phyloP scores from a whole-genome alignment of 768 basidiomycete genomes.

The Antrodiella citrinella region DNA sequence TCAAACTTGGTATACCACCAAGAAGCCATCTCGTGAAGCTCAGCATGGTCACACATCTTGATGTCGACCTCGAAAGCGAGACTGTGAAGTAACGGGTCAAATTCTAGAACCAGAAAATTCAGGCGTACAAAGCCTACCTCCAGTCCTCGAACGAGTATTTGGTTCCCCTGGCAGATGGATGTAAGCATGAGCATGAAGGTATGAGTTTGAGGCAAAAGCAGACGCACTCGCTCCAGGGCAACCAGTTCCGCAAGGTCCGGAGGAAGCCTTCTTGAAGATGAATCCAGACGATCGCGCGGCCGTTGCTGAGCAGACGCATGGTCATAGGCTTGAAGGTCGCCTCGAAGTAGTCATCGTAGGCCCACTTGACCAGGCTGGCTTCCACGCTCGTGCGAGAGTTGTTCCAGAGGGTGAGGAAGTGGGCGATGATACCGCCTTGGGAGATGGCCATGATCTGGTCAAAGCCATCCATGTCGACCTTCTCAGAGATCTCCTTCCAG shows the following conservation, averaged over 20 bases:
- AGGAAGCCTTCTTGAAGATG: slow-evolving; percentile 10
- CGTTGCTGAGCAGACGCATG: slow-evolving; percentile 15
- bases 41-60: slow-evolving; percentile 10
- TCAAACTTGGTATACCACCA: slow-evolving; percentile 2
- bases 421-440: slow-evolving; percentile 17
- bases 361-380: slow-evolving; percentile 6
- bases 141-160: slow-evolving; percentile 4
- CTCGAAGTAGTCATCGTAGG: slow-evolving; percentile 11
- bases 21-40: not conserved
- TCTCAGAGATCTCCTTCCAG: slow-evolving; percentile 11
- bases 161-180: not conserved
- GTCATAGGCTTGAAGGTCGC: slow-evolving; percentile 15
- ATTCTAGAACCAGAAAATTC: not conserved
- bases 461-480: slow-evolving; percentile 15
- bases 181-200: not conserved
- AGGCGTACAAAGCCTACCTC: not conserved
- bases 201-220: not conserved
- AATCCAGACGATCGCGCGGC: slow-evolving; percentile 16
- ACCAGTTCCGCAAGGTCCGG: slow-evolving; percentile 5
- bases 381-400: slow-evolving; percentile 1
- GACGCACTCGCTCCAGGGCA: slow-evolving; percentile 7
- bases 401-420: slow-evolving; percentile 12
- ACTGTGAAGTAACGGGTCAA: slow-evolving; percentile 7
- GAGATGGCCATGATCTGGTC: slow-evolving; percentile 20
- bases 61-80: slow-evolving; percentile 22